Percentiles rank a stretch among this genome's conserved stretches.
phyloP scores from a whole-genome alignment of 345 rosid species.

The Sisymbrium altissimum region DNA sequence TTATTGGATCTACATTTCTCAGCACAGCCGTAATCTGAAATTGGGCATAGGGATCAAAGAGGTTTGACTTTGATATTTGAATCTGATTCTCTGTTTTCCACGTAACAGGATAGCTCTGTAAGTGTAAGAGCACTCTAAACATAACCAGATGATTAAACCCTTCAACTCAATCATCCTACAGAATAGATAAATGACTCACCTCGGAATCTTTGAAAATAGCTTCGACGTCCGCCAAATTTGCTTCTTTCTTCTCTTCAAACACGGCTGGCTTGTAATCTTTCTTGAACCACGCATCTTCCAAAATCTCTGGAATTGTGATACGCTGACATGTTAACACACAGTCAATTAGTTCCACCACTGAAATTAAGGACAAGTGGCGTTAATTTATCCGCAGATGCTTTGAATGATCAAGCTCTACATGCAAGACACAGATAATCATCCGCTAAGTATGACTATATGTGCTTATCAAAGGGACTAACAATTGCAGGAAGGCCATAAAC shows the following conservation, averaged over 20 bases:
- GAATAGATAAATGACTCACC: slow-evolving; percentile 43
- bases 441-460: not conserved
- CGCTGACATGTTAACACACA: slow-evolving; percentile 54
- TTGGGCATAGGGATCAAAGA: not conserved
- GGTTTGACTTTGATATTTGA: not conserved
- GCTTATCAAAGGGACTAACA: not conserved
- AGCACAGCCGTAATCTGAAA: not conserved
- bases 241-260: slow-evolving; percentile 63
- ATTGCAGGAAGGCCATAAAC: not conserved
- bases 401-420: not conserved
- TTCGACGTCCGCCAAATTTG: slow-evolving; percentile 75
- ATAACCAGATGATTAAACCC: not conserved
- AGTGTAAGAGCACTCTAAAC: not conserved
- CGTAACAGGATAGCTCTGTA: not conserved
- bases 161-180: not conserved
- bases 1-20: not conserved
- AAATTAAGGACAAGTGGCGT: not conserved
- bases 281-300: slow-evolving; percentile 86
- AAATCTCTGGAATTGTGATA: slow-evolving; percentile 69
- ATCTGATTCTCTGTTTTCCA: not conserved
- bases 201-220: slow-evolving; percentile 82
- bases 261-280: slow-evolving; percentile 68
- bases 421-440: slow-evolving; percentile 9
- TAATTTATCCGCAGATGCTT: not conserved
- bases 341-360: slow-evolving; percentile 15